phyloP scores from a whole-genome alignment of 2,329 filamentous ascomycete genomes.

The Arthrobotrys iridis region DNA sequence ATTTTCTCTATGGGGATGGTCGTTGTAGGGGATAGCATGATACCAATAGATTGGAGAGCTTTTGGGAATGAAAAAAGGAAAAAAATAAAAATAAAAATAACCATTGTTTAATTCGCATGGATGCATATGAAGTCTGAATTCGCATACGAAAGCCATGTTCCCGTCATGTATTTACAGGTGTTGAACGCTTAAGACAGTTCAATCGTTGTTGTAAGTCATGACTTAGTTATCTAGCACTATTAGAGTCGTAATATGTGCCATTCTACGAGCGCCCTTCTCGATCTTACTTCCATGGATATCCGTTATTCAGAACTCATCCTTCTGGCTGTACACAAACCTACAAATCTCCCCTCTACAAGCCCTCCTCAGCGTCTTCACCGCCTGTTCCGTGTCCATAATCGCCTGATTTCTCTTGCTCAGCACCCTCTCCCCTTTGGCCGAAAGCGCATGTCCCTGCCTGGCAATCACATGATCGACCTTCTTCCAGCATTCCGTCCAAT shows the following conservation, averaged over 20 bases:
- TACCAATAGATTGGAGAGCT: slow-evolving; percentile 23
- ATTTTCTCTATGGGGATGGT: background rate
- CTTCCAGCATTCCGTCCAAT: slow-evolving; percentile 56
- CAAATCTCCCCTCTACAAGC: slow-evolving; percentile 28
- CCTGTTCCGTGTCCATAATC: slow-evolving; percentile 20
- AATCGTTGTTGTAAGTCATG: background rate
- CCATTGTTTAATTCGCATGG: slow-evolving; percentile 15
- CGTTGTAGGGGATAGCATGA: slow-evolving; percentile 3
- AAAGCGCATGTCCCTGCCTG: slow-evolving; percentile 47
- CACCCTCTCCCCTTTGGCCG: slow-evolving; percentile 25
- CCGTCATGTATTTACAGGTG: background rate
- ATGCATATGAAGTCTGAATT: background rate
- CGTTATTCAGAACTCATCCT: slow-evolving; percentile 8
- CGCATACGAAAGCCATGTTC: background rate
- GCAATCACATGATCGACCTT: slow-evolving; percentile 56
- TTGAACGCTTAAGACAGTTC: background rate
- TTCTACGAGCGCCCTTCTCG: background rate
- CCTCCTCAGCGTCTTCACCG: slow-evolving; percentile 22
- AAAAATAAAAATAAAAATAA: background rate
- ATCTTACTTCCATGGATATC: too few species aligned
- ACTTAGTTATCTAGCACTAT: background rate
- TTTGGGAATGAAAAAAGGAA: too few species aligned
- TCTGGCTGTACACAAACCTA: slow-evolving; percentile 36
- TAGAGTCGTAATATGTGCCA: background rate
- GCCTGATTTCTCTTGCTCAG: slow-evolving; percentile 17